Conservation (phyloP, 2,329 filamentous ascomycete genomes). For the Fusarium scirpi region DNA sequence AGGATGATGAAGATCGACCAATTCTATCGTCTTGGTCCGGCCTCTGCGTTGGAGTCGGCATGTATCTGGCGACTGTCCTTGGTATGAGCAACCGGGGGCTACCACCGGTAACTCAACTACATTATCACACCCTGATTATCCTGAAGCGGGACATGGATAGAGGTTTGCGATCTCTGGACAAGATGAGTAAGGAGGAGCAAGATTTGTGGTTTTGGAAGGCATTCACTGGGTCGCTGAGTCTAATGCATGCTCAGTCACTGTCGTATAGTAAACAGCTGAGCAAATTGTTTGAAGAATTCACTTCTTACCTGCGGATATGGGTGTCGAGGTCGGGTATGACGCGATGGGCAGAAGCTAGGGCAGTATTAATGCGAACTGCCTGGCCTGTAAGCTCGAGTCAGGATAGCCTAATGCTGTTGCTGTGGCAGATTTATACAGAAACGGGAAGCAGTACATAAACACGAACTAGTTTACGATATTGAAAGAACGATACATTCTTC, state of each 20-base stretch:
- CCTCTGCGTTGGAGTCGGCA: not conserved
- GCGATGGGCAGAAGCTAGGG: not conserved
- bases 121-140: not conserved
- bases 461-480: not conserved
- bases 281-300: not conserved
- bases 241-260: not conserved
- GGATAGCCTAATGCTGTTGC: not conserved
- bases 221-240: not conserved
- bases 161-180: not conserved
- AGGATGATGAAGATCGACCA: not conserved
- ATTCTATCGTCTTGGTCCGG: not conserved
- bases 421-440: not conserved
- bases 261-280: not conserved
- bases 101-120: not conserved
- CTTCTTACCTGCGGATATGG: fast-evolving
- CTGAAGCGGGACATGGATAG: not conserved
- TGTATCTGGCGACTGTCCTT: not conserved
- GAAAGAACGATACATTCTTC: too few relatives aligned
- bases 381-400: not conserved
- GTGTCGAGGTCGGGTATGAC: fast-evolving
- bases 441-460: not conserved
- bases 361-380: not conserved
- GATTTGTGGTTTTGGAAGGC: not conserved
- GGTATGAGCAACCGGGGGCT: not conserved
- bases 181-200: not conserved